Percentiles rank a stretch among this genome's conserved stretches.
These are phyloP conservation scores for Zopfia rhizophila DNA, from an alignment of 2,329 filamentous ascomycete species.

Conservation along the genomic window DNA sequence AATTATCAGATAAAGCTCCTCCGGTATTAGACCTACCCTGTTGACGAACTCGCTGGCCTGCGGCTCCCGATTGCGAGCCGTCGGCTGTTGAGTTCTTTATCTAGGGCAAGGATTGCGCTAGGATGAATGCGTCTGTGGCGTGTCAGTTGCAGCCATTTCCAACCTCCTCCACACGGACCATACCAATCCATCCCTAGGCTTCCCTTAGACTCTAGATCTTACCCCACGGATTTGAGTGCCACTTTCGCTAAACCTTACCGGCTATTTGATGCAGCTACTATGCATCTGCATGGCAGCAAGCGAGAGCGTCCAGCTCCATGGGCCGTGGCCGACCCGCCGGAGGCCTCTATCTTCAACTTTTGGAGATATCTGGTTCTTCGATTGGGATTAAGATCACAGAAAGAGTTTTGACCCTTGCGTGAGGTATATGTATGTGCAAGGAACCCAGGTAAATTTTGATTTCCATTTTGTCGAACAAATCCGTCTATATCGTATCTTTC, in stretches of 20 bases:
- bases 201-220: not conserved
- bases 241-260: conserved; percentile 11
- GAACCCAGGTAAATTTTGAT: conserved; percentile 16
- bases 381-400: not conserved
- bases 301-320: conserved; percentile 10
- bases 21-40: conserved; percentile 12
- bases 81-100: conserved; percentile 29
- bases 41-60: no score
- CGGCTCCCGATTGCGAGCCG: conserved; percentile 17
- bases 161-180: conserved; percentile 1
- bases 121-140: not conserved
- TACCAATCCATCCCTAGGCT: not conserved
- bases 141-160: conserved; percentile 1
- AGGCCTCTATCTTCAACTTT: conserved; percentile 27
- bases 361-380: conserved; percentile 7
- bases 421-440: conserved; percentile 30
- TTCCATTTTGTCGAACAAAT: conserved; percentile 1
- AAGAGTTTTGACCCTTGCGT: conserved; percentile 2
- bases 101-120: conserved; percentile 7
- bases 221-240: conserved; percentile 13
- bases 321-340: no score
- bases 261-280: conserved; percentile 15
- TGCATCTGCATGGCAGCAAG: conserved; percentile 5
- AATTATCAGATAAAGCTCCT: conserved; percentile 16
- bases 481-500: conserved; percentile 1